Evolutionary conservation across 2,329 filamentous ascomycete species (phyloP), one percentile per base, ranked within the genome.

Genomic region (Diaporthe citriasiana): DNA sequence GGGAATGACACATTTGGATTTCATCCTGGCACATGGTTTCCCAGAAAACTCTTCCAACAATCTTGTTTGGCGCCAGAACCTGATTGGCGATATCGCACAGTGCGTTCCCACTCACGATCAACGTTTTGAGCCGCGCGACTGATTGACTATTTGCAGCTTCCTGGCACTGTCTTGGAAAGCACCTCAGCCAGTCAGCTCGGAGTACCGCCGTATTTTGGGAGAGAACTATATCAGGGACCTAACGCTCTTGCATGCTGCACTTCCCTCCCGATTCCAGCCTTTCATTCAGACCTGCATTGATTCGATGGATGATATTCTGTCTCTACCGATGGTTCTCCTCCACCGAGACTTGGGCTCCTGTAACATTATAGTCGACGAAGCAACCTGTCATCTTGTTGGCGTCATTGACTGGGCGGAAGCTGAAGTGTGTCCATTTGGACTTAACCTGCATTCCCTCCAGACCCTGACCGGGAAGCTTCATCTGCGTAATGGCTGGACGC

Each of bases 381-480:
- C 30, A 35, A 33, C 7, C 27, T 56, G 53, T 56, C 53, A 56
- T 56, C 27, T 56, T 6, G 51, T 55, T 30, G 27, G 53, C 15
- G 17, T 56, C 27, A 56, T 56, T 33, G 53, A 56, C 53, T 33
- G 53, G 53, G 53, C 53, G 15, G 53, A 56, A 33, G 53, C 53
- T 56, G 53, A 56, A 56, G 27, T 56, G 15, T 56, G 27, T 56
- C 53, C 53, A 22, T 56, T 56, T 30, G 53, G 53, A 10, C 53
- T 56, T 33, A 56, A 56, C 27, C 53, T 33, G 27, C 53, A 56
- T 56, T 56, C 27, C 53, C 27, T 56, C 53, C 27, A 56, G 17
- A 19, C 17, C 30, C 53, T 56, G 15, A 56, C 53, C 17, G 53
- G 27, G 27, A 33, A 35, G 27, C 53, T 56, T 33, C 53, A 56